Percentiles rank a stretch among this genome's conserved stretches.
These are phyloP conservation scores for Psilocybe azurescens DNA, from an alignment of 768 basidiomycete species.

Conservation along the genomic window DNA sequence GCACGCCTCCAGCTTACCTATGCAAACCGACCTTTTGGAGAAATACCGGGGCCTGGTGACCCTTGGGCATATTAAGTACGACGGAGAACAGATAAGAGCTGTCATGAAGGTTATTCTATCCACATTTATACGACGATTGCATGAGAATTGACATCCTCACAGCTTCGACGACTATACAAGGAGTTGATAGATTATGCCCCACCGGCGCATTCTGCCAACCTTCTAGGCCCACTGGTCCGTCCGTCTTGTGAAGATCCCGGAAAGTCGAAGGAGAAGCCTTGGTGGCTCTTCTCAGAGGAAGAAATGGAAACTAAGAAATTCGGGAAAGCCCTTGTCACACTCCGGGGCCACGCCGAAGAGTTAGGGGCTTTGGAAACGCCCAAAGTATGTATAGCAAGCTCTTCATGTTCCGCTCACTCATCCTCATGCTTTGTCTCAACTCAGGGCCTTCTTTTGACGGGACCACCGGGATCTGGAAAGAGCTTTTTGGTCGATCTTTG, in stretches of 20 bases:
- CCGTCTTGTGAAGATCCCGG: slow-evolving; percentile 22
- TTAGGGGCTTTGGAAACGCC: slow-evolving; percentile 55
- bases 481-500: slow-evolving; percentile 62
- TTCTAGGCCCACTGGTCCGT: slow-evolving; percentile 30
- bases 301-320: slow-evolving; percentile 24
- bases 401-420: background rate
- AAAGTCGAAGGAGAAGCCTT: slow-evolving; percentile 25
- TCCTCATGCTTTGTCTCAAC: background rate
- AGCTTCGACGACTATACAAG: slow-evolving; percentile 56
- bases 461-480: slow-evolving; percentile 59
- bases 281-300: slow-evolving; percentile 34
- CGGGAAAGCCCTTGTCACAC: slow-evolving; percentile 25
- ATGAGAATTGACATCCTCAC: background rate
- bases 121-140: background rate
- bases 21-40: slow-evolving; percentile 48
- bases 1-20: slow-evolving; percentile 16
- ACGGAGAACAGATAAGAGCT: slow-evolving; percentile 58
- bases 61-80: slow-evolving; percentile 49
- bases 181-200: slow-evolving; percentile 55
- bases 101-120: slow-evolving; percentile 43
- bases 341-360: slow-evolving; percentile 53
- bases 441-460: slow-evolving; percentile 55
- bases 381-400: slow-evolving; percentile 39
- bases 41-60: slow-evolving; percentile 52
- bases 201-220: slow-evolving; percentile 32